Percentiles rank a stretch among this genome's conserved stretches.
These are phyloP conservation scores for Hypoxylon sp. DNA, from an alignment of 2,329 filamentous ascomycete genomes.

Conservation along the genomic window DNA sequence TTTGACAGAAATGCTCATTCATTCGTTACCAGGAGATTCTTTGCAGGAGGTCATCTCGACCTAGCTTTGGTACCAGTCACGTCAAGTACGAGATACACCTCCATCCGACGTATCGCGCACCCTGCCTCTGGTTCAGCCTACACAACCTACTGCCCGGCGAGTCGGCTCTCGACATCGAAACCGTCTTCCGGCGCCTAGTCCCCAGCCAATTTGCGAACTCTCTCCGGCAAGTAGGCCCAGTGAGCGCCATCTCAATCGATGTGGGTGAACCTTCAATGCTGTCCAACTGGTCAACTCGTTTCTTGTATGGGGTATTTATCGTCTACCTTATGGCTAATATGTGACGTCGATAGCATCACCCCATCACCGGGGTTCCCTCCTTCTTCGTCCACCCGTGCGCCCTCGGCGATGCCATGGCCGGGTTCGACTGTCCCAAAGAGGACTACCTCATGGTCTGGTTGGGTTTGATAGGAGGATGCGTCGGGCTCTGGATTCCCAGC, in stretches of 20 bases:
- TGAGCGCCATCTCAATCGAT: slow-evolving; percentile 78
- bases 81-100: slow-evolving; percentile 78
- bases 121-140: slow-evolving; percentile 78
- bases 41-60: slow-evolving; percentile 41
- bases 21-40: slow-evolving; percentile 51
- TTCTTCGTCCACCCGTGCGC: slow-evolving; percentile 96
- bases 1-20: background rate
- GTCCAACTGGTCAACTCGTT: slow-evolving; percentile 46
- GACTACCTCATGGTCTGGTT: slow-evolving; percentile 89
- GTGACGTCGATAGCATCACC: slow-evolving; percentile 72
- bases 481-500: slow-evolving; percentile 79
- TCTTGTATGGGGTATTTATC: slow-evolving; percentile 52
- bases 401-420: slow-evolving; percentile 80
- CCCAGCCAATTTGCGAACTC: slow-evolving; percentile 69
- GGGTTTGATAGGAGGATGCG: slow-evolving; percentile 81
- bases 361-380: slow-evolving; percentile 75
- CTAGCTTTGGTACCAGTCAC: slow-evolving; percentile 50
- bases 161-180: slow-evolving; percentile 68
- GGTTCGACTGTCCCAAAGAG: slow-evolving; percentile 66
- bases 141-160: slow-evolving; percentile 64
- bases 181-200: slow-evolving; percentile 75
- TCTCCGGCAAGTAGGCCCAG: slow-evolving; percentile 67
- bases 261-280: slow-evolving; percentile 61
- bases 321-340: slow-evolving; percentile 48
- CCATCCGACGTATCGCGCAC: slow-evolving; percentile 77